Conservation (phyloP, 2,329 filamentous ascomycete genomes). For the Tolypocladium pustulatum region DNA sequence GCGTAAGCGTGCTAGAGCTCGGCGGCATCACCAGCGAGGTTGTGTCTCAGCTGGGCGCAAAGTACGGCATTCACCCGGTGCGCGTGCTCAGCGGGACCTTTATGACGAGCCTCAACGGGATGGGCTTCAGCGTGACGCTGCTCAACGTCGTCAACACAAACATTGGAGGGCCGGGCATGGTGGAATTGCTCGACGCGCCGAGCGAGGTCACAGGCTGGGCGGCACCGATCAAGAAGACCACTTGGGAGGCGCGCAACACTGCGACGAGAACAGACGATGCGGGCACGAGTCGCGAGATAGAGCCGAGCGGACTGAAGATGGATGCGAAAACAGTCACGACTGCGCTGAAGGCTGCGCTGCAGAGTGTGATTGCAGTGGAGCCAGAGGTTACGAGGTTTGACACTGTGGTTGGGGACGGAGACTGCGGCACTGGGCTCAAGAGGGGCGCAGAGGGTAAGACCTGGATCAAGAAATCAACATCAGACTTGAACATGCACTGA, state of each 20-base stretch:
- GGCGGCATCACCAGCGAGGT: constrained; percentile 63
- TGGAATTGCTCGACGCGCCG: constrained; percentile 60
- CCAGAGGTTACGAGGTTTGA: constrained; percentile 64
- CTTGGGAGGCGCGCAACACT: constrained; percentile 49
- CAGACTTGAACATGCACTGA: not conserved
- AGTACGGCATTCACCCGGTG: constrained; percentile 50
- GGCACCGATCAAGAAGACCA: constrained; percentile 48
- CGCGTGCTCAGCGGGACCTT: constrained; percentile 60
- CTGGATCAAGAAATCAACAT: not conserved
- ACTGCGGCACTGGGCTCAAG: constrained; percentile 79
- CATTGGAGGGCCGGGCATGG: constrained; percentile 49
- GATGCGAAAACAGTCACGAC: constrained; percentile 39
- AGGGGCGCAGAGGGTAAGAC: constrained; percentile 65
- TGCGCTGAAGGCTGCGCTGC: constrained; percentile 45
- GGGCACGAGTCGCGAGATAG: constrained; percentile 18
- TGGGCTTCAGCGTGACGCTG: constrained; percentile 64
- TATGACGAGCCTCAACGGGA: constrained; percentile 69
- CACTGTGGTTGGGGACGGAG: constrained; percentile 80
- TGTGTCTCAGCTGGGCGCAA: constrained; percentile 46
- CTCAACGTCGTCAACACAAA: constrained; percentile 53
- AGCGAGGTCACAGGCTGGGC: constrained; percentile 63
- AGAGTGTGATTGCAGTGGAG: constrained; percentile 54
- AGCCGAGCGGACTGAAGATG: constrained; percentile 38
- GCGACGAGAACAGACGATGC: constrained; percentile 31
- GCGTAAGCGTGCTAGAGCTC: constrained; percentile 61